Evolutionary conservation across 2,329 filamentous ascomycete genomes (phyloP), one percentile per base, ranked within the genome.

Genomic region (Rhinocladiella similis): DNA sequence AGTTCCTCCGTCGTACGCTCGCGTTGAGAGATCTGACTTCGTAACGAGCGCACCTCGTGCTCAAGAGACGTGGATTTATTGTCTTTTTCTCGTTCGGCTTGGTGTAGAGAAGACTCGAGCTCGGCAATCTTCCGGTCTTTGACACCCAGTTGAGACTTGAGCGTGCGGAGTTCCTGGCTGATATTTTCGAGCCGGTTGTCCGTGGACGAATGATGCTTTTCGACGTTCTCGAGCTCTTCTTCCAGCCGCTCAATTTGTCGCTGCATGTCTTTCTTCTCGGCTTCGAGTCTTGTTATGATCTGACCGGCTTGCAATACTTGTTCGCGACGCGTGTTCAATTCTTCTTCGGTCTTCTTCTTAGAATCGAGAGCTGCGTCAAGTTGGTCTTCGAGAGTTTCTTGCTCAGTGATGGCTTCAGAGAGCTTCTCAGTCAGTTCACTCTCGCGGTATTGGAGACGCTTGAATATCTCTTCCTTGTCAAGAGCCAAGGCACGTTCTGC

Each of bases 401-500:
- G 93, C 66, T 99, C 95, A 19, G 96, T 89, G 57, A 97, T 85
- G 27, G 93, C 93, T 38, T 90, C 93, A 36, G 91, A 84, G 25
- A 99, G 82, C 75, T 97, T 97, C 68, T 99, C 95, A 50, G 88
- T 90, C 3, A 99, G 82, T 70, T 99, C 93, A 10, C 86, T 82
- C 73, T 99, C 94, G n/a, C 94, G 88, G 51, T 87, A 78, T 69
- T 97, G 94, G 19, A 99, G 80, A n/a, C 95, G 85, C 70, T 93
- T 95, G 79, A 97, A 99, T 58, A 99, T 99, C 68, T 99, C 94
- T 70, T 99, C 95, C 71, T 99, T 99, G 73, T 99, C 94, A 4
- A 99, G 78, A 1, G 94, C 94, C 41, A 99, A 80, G n/a, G 93
- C 90, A 48, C 94, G 86, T 73, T 99, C 95, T 63, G 92, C 96